Conservation (phyloP, 441 rosid species). For the Pelargonium cotyledonis region DNA sequence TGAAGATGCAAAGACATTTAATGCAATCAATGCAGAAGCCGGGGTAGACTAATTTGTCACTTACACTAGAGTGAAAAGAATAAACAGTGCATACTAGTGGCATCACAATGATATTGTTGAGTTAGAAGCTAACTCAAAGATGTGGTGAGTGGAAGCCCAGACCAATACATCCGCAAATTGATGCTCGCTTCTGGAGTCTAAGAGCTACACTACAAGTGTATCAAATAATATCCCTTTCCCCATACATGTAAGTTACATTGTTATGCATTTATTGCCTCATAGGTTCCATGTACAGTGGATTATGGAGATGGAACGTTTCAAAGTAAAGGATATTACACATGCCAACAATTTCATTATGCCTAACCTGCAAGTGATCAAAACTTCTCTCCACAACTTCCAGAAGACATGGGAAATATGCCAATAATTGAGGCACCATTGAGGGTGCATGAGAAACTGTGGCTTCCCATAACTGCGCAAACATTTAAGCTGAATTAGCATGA, state of each 20-base stretch:
- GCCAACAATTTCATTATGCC: conserved; percentile 10
- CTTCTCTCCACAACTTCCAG: conserved; percentile 83
- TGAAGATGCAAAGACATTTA: neutral
- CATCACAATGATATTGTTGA: neutral
- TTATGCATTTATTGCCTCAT: neutral
- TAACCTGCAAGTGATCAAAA: conserved; percentile 93
- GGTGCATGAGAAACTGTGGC: conserved; percentile 89
- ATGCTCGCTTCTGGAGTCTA: neutral
- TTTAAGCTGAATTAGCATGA: conserved; percentile 16
- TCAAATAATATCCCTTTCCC: neutral
- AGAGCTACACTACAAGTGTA: neutral
- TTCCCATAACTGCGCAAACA: conserved; percentile 86
- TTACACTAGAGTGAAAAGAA: neutral
- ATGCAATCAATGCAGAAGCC: neutral
- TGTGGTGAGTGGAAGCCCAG: no score
- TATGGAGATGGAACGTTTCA: neutral
- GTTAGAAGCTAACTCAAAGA: neutral
- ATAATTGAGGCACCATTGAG: conserved; percentile 77
- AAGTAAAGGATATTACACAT: neutral
- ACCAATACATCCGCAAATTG: no score
- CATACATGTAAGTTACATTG: neutral
- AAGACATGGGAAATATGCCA: conserved; percentile 70
- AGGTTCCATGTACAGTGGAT: neutral
- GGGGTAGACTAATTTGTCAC: neutral
- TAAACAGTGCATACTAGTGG: neutral